Percentiles rank a stretch among this genome's conserved stretches.
Conservation (phyloP, 2,329 filamentous ascomycete species). For the Penicillium sclerotigenum region DNA sequence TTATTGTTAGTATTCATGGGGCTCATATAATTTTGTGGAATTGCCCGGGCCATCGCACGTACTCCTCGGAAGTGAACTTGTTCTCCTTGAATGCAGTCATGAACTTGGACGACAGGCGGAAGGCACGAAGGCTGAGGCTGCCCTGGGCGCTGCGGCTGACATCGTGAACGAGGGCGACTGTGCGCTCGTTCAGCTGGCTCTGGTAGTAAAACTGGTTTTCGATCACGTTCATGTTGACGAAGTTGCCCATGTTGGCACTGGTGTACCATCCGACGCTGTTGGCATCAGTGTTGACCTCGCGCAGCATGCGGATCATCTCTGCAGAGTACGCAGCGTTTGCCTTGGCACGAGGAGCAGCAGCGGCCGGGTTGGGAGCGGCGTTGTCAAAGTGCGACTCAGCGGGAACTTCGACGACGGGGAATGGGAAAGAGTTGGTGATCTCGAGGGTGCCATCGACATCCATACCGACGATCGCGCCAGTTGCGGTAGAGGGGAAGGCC, state of each 20-base stretch:
- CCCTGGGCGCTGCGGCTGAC: constrained; percentile 93
- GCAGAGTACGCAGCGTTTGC: constrained; percentile 82
- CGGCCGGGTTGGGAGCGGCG: constrained; percentile 68
- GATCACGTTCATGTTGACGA: constrained; percentile 89
- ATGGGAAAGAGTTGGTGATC: constrained; percentile 92
- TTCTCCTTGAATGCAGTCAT: constrained; percentile 91
- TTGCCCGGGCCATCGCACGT: constrained; percentile 37
- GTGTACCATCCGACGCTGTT: constrained; percentile 99
- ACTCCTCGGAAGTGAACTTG: constrained; percentile 97
- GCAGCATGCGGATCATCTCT: constrained; percentile 95
- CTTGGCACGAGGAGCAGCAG: constrained; percentile 88
- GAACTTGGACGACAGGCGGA: constrained; percentile 82
- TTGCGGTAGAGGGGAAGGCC: constrained; percentile 82
- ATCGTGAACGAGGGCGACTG: constrained; percentile 88
- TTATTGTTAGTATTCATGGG: constrained; percentile 17
- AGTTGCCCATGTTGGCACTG: constrained; percentile 97
- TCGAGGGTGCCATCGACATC: constrained; percentile 77
- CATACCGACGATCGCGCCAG: constrained; percentile 90
- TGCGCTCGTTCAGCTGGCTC: constrained; percentile 81
- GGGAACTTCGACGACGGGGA: constrained; percentile 75
- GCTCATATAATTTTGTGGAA: background rate
- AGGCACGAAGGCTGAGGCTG: constrained; percentile 82
- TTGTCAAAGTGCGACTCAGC: constrained; percentile 69
- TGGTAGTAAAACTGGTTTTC: constrained; percentile 99
- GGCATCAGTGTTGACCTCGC: constrained; percentile 97